Percentiles rank a stretch among this genome's conserved stretches.
Evolutionary conservation across 352 stramenopile species (phyloP).

Genomic region (Globisporangium rhizosaccharum): DNA sequence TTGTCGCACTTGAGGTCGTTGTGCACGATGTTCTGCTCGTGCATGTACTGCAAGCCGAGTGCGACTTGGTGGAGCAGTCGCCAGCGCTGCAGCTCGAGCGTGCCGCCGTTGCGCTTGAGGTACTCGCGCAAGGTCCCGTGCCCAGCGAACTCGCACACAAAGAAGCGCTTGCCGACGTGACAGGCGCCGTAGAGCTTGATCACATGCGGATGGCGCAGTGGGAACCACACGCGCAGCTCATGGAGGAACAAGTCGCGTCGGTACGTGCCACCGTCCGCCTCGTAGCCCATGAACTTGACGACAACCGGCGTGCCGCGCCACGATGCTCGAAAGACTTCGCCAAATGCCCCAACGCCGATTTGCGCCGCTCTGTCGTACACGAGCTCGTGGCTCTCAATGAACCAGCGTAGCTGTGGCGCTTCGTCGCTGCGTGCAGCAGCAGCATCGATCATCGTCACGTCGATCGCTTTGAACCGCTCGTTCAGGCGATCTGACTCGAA

Average conservation of each 20-base stretch:
- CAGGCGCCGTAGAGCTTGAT: constrained; percentile 8
- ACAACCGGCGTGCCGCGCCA: constrained; percentile 9
- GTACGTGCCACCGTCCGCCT: background rate
- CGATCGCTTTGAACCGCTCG: background rate
- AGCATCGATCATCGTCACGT: background rate
- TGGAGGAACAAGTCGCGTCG: background rate
- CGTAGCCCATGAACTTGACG: constrained; percentile 13
- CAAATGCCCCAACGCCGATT: background rate
- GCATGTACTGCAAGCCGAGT: constrained; percentile 31
- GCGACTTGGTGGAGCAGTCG: constrained; percentile 8
- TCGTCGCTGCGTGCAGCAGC: background rate
- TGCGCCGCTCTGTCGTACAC: background rate
- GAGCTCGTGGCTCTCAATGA: constrained; percentile 1
- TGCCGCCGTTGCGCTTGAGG: background rate
- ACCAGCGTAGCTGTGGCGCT: background rate
- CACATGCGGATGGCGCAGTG: constrained; percentile 1
- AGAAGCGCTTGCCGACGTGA: constrained; percentile 9
- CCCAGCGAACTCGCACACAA: constrained; percentile 5
- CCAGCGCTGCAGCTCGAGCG: background rate
- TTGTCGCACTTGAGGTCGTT: constrained; percentile 9
- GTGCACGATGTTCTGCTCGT: constrained; percentile 6
- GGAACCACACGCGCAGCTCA: constrained; percentile 4
- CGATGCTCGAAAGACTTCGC: constrained; percentile 2
- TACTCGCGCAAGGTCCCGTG: background rate
- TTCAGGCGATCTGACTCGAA: background rate